Evolutionary conservation across 768 basidiomycete genomes (phyloP).

Genomic region (Russula olivacea): DNA sequence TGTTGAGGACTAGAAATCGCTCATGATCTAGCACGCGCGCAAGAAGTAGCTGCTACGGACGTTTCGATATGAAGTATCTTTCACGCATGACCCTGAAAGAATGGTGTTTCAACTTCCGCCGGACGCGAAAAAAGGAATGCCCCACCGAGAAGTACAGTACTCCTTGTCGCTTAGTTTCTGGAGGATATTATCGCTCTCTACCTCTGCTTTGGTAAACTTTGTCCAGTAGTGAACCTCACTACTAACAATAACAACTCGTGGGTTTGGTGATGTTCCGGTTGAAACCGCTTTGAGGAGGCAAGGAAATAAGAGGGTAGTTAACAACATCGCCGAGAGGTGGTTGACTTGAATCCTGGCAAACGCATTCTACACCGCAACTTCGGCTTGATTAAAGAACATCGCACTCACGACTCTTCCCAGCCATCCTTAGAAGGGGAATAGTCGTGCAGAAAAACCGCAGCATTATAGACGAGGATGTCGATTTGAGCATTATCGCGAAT

Average conservation of each 20-base stretch:
- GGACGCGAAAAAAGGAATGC: neutral
- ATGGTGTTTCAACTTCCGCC: neutral
- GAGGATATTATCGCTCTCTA: slow-evolving; percentile 10
- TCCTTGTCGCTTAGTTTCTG: slow-evolving; percentile 7
- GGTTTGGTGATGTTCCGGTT: slow-evolving; percentile 12
- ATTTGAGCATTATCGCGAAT: slow-evolving; percentile 28
- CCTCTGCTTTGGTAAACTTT: slow-evolving; percentile 2
- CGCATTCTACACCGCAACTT: neutral
- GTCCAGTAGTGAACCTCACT: slow-evolving; percentile 18
- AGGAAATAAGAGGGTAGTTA: slow-evolving; percentile 15
- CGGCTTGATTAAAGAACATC: neutral
- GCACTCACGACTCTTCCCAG: slow-evolving; percentile 30
- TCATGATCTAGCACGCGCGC: neutral
- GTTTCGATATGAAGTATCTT: slow-evolving; percentile 17
- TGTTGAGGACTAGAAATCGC: slow-evolving; percentile 13
- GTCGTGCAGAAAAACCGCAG: slow-evolving; percentile 24
- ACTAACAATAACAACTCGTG: slow-evolving; percentile 19
- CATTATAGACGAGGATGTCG: slow-evolving; percentile 31
- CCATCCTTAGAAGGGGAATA: slow-evolving; percentile 31
- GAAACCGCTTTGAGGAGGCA: slow-evolving; percentile 17
- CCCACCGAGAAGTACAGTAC: slow-evolving; percentile 16
- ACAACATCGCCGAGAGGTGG: slow-evolving; percentile 19
- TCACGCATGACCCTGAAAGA: slow-evolving; percentile 9
- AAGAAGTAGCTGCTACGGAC: neutral
- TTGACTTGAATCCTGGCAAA: slow-evolving; percentile 44